Percentiles rank a stretch among this genome's conserved stretches.
Evolutionary conservation across 75 land plant species (phyloP).

Genomic region (Pinus albicaulis): DNA sequence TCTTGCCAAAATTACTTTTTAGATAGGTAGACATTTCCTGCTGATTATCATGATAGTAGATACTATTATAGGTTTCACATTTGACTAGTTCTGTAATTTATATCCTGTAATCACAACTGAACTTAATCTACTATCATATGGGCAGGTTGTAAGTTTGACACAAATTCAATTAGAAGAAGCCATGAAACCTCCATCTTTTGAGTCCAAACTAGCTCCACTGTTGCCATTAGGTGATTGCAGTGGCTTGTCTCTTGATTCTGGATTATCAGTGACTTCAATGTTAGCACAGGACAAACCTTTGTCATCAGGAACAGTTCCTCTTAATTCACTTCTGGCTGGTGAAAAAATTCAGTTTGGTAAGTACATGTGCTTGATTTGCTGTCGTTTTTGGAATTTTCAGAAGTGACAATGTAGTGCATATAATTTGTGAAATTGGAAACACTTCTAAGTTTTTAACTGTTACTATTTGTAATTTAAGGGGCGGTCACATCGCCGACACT

Average conservation of each 20-base stretch:
- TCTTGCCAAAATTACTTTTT: no score
- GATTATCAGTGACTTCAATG: constrained; percentile 34
- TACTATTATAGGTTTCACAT: neutral
- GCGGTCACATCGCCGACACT: constrained; percentile 91
- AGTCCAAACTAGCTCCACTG: constrained; percentile 36
- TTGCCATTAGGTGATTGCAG: constrained; percentile 33
- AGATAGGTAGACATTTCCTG: neutral
- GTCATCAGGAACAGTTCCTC: constrained; percentile 55
- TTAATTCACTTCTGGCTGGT: constrained; percentile 87
- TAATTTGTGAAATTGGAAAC: neutral
- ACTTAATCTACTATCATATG: constrained; percentile 1
- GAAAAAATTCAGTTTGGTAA: constrained; percentile 97
- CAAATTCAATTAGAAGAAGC: constrained; percentile 95
- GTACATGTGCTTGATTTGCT: constrained; percentile 17
- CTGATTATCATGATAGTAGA: neutral
- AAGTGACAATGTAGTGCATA: neutral
- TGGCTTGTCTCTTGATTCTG: constrained; percentile 38
- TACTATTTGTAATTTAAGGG: constrained; percentile 43
- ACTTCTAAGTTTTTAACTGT: neutral
- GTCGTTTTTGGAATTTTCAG: neutral
- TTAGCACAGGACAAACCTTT: constrained; percentile 50
- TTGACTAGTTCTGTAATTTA: constrained; percentile 5
- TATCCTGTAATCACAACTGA: neutral
- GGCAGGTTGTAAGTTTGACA: constrained; percentile 80
- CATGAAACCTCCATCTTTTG: constrained; percentile 79